Base-by-base conservation (phyloP, 116 monocot species). In the Phalaenopsis hybrid region DNA sequence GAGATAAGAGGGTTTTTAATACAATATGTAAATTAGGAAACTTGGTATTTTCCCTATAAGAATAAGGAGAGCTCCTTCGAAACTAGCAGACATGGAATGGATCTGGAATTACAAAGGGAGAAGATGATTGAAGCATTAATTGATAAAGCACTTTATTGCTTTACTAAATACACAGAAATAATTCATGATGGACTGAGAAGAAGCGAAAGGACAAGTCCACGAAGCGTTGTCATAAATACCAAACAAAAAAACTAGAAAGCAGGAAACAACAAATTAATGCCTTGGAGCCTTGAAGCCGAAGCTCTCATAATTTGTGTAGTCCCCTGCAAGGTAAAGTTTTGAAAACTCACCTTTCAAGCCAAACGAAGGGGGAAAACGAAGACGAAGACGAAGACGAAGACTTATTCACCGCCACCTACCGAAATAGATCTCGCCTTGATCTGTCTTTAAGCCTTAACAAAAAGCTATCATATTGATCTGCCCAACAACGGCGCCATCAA, bases 131-230 rank as follows among this genome's bases (percentile, higher is more conserved):
- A 17, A 75, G 75, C 44, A 75, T 75, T 75, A 44, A 75, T 43
- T 75, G 75, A 45, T n/a, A 17, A 50, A 28, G 77, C 8, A 50
- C n/a, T 77, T 77, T 77, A 77, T 50, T 77, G 50, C 77, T 45
- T 75, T 75, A 17, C 45, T 33, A 75, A 75, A 75, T 20, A 17
- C 7, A 45, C 37, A 16, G n/a, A 2, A 18, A 50, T 77, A 9
- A 50, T 50, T 77, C 1, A 77, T 46, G 50, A 44, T 7, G 28
- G 44, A 45, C 43, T 44, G 75, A 20, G 75, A 44, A n/a, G 15
- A 34, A 13, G 4, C 20, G 75, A 45, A 37, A 75, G 75, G 75
- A 75, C 72, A 37, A 37, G 15, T 37, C 72, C 75, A 75, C 16
- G 45, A 75, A 20, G 43, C 15, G 75, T 75, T 43, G 75, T 75